Percentiles rank a stretch among this genome's conserved stretches.
Conservation (phyloP, 257 asterid species). For the Linaria vulgaris region DNA sequence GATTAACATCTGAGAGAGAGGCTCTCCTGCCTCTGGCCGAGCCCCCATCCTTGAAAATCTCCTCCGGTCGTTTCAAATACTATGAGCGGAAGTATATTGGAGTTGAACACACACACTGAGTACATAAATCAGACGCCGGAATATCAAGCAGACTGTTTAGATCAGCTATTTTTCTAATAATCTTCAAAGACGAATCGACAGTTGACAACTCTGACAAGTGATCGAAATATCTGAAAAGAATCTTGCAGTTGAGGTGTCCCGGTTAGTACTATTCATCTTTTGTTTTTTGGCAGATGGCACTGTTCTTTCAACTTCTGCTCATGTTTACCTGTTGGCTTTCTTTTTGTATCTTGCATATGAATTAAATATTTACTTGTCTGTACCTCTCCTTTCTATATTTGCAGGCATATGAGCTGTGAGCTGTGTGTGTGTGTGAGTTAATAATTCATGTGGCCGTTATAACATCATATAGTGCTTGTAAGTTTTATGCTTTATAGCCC, state of each 20-base stretch:
- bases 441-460: background rate
- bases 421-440: no score
- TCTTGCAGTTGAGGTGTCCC: background rate
- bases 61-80: slow-evolving; percentile 14
- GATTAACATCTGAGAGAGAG: background rate
- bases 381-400: background rate
- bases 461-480: slow-evolving; percentile 13
- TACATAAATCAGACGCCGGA: background rate
- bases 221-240: no score
- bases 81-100: background rate
- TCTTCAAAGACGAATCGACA: background rate
- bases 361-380: background rate
- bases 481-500: background rate
- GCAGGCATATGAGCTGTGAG: background rate
- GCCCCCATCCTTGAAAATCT: background rate
- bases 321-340: slow-evolving; percentile 2
- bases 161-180: background rate
- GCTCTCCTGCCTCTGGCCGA: background rate
- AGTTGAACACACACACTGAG: background rate
- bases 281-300: background rate
- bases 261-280: background rate
- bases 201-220: no score
- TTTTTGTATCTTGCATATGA: background rate
- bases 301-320: background rate
- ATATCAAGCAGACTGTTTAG: background rate